Base-by-base conservation (phyloP, 768 basidiomycete species). In the Rhodotorula babjevae region DNA sequence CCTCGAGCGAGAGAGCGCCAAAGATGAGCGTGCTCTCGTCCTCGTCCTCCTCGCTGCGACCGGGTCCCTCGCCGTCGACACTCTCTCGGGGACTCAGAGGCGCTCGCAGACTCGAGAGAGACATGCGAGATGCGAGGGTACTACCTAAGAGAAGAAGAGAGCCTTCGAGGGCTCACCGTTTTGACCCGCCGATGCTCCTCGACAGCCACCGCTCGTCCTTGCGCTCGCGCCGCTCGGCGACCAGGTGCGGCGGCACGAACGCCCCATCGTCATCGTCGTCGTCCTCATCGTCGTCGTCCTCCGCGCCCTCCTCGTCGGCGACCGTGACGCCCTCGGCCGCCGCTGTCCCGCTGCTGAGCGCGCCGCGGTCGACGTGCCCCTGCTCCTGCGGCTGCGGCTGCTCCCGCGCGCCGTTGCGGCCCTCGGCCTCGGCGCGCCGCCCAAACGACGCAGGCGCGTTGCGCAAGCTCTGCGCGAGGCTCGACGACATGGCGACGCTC, bases 201-300 rank as follows among this genome's bases (percentile, higher is more conserved):
- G 67, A 69, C 31, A 75, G 40, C 49, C 53, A 63, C 52, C 60
- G 42, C 68, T 76, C 74, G 46, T 72, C 74, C 21, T 53, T 47
- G 36, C 68, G 49, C 47, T 11, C 55, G 46, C 50, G 27, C 33
- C 53, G 42, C 14, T 49, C 65, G n/a, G 62, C 65, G 12, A 72
- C 56, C 52, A 67, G 42, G 57, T 72, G 74, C 12, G 74, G 74
- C 59, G 71, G 65, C 19, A 76, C 68, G 23, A 76, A 72, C 25
- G 16, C 74, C 1, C 65, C 72, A 3, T 73, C 74, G 0, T 69
- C 72, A 3, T 73, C 72, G 18, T 65, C 63, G 27, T 52, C 64
- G 11, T 73, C 72, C n/a, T 65, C 71, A 2, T 61, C 69, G 0
- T 59, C 62, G n/a, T 49, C 63, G 2, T 61, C 58, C 21, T 55